Evolutionary conservation across 1,284 basidiomycete genomes (phyloP).

Genomic region (Ceratobasidium sp.): DNA sequence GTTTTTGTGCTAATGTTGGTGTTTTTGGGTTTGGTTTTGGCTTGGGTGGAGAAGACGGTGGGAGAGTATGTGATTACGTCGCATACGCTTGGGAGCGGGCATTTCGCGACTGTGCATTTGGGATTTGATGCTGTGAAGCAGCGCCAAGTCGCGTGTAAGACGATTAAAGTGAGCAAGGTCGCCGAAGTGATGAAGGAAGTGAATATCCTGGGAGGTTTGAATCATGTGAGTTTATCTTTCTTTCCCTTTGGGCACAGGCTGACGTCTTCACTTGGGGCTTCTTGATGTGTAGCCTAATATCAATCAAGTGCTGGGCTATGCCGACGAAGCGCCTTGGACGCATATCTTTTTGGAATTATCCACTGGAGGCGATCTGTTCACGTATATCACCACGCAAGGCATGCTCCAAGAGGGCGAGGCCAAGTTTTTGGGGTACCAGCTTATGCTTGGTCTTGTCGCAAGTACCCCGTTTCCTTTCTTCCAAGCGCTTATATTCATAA

Average conservation of each 20-base stretch:
- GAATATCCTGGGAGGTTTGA: slow-evolving; percentile 40
- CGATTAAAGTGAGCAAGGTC: slow-evolving; percentile 22
- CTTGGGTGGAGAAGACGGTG: background rate
- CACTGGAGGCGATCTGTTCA: slow-evolving; percentile 81
- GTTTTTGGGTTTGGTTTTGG: background rate
- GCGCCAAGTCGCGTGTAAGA: slow-evolving; percentile 46
- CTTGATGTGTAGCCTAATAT: slow-evolving; percentile 49
- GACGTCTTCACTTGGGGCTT: too few relatives aligned
- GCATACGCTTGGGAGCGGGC: slow-evolving; percentile 41
- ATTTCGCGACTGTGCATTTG: slow-evolving; percentile 44
- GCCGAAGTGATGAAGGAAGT: slow-evolving; percentile 45
- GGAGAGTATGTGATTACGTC: slow-evolving; percentile 42
- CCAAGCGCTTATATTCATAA: background rate
- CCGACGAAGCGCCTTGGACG: slow-evolving; percentile 27
- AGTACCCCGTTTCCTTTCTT: slow-evolving; percentile 10
- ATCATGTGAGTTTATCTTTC: slow-evolving; percentile 43
- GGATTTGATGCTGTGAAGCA: slow-evolving; percentile 41
- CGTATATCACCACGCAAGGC: slow-evolving; percentile 69
- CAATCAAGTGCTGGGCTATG: slow-evolving; percentile 43
- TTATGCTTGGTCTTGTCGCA: slow-evolving; percentile 68
- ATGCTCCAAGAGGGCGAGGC: slow-evolving; percentile 77
- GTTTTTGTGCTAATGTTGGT: background rate
- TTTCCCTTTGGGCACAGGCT: slow-evolving; percentile 47
- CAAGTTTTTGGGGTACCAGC: slow-evolving; percentile 85
- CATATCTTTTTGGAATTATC: slow-evolving; percentile 81